Base-by-base conservation (phyloP, 306 rosid genomes). In the Vachellia pachyceras region DNA sequence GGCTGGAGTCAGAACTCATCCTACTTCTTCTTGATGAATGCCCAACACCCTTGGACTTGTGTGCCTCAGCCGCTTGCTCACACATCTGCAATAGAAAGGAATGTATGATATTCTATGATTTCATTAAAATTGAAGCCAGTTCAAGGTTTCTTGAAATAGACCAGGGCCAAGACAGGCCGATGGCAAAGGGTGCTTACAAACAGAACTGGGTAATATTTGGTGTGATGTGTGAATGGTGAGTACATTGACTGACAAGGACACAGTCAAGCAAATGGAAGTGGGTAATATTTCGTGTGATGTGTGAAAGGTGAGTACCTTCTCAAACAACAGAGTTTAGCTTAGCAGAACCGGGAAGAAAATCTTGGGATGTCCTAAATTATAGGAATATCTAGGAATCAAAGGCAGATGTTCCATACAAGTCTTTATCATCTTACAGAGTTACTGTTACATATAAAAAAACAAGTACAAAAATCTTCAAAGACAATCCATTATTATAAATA, bases 51-150 rank as follows among this genome's bases (percentile, higher is more conserved):
- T 93, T 95, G 74, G 99, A 91, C 83, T 90, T 90, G 91, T 90
- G 97, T 57, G 97, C 95, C 82, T 91, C 99, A 7, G 99, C 98
- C 63, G 99, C 98, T 89, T 84, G 95, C 88, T 95, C 99, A 82
- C 99, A 93, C 89, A 95, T 93, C 99, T 95, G 88, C 88, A 86
- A 68, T 52, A 69, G 73, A 76, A 49, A 29, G 73, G 65, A 78
- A 77, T 73, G 64, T 35, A 73, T 77, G 33, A 80, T 73, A 72
- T 46, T 65, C 60, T 5, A 15, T 10, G 5, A 69, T 37, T 36
- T 60, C 73, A 80, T 60, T 54, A 70, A 58, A 72, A 37, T 69
- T n/a, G 37, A 63, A 83, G n/a, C 79, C 69, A 80, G 39, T 37
- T 39, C 12, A 47, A 49, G 47, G 72, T 58, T 79, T 79, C 72